Conservation (phyloP, 495 filamentous ascomycete species). For the Penicillium robsamsonii region DNA sequence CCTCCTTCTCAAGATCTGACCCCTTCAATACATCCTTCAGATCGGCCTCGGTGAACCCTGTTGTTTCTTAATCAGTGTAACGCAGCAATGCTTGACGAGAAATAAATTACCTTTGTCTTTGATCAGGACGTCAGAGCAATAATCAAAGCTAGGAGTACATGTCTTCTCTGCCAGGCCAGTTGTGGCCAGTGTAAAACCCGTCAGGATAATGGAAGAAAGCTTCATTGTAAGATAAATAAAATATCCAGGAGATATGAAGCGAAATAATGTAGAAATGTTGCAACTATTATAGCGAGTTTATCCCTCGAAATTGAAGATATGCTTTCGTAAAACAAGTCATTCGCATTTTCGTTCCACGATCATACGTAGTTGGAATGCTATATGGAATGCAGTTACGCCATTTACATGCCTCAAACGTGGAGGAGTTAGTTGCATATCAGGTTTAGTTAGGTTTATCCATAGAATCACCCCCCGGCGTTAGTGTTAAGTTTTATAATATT, state of each 20-base stretch:
- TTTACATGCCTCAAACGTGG: slow-evolving; percentile 7
- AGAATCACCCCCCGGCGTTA: background rate
- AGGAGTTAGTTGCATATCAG: background rate
- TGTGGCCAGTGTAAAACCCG: slow-evolving; percentile 25
- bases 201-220: slow-evolving; percentile 27
- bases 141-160: slow-evolving; percentile 44
- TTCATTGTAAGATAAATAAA: slow-evolving; percentile 24
- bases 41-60: slow-evolving; percentile 38
- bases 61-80: slow-evolving; percentile 4
- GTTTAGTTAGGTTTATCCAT: background rate
- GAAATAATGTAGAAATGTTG: background rate
- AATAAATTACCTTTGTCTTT: slow-evolving; percentile 32
- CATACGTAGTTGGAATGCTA: slow-evolving; percentile 22
- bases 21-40: slow-evolving; percentile 33
- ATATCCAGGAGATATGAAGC: background rate
- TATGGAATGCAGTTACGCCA: slow-evolving; percentile 25
- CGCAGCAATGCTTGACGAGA: background rate
- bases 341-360: slow-evolving; percentile 11
- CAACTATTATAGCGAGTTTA: slow-evolving; percentile 5
- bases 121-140: slow-evolving; percentile 35
- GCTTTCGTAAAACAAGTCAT: slow-evolving; percentile 7
- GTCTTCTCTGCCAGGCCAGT: slow-evolving; percentile 33
- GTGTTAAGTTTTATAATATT: too few species aligned
- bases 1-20: slow-evolving; percentile 31
- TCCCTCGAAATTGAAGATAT: background rate